phyloP scores from a whole-genome alignment of 176 grass and related monocot genomes.

The Raddia distichophylla region DNA sequence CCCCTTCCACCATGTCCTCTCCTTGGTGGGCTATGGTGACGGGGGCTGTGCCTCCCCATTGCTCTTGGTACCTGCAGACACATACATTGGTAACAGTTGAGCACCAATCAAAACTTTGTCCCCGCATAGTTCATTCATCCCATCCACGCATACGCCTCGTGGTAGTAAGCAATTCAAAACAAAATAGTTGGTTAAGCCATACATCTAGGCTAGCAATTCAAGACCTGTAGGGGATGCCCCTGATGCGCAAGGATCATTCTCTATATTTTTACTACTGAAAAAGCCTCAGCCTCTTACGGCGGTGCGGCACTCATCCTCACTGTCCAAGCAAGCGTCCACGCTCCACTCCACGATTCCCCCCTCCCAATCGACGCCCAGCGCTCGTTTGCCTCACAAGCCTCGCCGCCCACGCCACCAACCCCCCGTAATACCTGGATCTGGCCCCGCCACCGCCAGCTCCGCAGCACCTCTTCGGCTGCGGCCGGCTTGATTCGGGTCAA shows the following conservation, averaged over 20 bases:
- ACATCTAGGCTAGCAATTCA: not conserved
- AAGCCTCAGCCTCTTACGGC: too few relatives aligned
- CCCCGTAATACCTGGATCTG: too few relatives aligned
- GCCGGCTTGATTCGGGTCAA: too few relatives aligned
- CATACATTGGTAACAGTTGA: not conserved
- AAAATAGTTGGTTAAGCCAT: not conserved
- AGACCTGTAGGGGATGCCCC: not conserved
- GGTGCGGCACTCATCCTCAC: too few relatives aligned
- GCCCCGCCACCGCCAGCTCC: too few relatives aligned
- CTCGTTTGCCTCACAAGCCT: too few relatives aligned
- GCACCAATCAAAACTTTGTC: not conserved
- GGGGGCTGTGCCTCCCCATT: conserved; percentile 80
- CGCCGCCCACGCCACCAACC: too few relatives aligned
- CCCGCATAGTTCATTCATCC: not conserved
- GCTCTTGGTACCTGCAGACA: conserved; percentile 3
- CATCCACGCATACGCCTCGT: not conserved
- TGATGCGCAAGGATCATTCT: not conserved
- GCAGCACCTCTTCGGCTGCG: too few relatives aligned
- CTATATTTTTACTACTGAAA: too few relatives aligned
- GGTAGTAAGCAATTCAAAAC: not conserved
- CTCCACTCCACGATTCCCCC: too few relatives aligned
- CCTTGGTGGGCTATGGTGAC: conserved; percentile 53
- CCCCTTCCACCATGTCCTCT: conserved; percentile 57
- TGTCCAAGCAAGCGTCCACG: too few relatives aligned
- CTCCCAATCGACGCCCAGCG: too few relatives aligned